These are phyloP conservation scores for Gaillardinia entomophila DNA, from an alignment of 805 yeast genomes.

Conservation along the genomic window DNA sequence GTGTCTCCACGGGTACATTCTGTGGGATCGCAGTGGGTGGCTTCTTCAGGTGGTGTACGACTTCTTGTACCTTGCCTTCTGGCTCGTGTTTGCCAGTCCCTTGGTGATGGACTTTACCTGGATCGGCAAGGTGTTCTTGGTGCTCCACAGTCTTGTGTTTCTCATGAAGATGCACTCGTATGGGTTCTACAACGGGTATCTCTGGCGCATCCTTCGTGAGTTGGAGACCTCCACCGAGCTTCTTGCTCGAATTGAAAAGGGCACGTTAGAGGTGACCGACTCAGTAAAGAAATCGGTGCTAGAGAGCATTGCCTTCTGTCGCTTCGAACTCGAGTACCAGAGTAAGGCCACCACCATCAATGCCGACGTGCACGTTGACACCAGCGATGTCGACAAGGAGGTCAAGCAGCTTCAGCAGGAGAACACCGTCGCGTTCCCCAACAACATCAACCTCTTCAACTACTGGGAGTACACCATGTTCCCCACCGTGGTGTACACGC, in stretches of 20 bases:
- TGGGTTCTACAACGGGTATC: conserved; percentile 85
- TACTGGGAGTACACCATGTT: conserved; percentile 78
- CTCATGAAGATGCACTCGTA: conserved; percentile 96
- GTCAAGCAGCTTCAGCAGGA: conserved; percentile 5
- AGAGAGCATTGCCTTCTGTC: conserved; percentile 61
- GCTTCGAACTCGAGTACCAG: conserved; percentile 63
- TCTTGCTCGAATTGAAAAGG: conserved; percentile 32
- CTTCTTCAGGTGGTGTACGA: conserved; percentile 53
- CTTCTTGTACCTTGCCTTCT: conserved; percentile 44
- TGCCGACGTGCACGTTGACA: conserved; percentile 6
- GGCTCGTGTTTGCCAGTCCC: conserved; percentile 50
- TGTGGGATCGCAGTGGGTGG: conserved; percentile 68
- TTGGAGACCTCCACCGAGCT: conserved; percentile 42
- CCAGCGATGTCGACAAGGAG: conserved; percentile 3
- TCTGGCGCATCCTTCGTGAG: conserved; percentile 62
- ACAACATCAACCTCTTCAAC: conserved; percentile 57
- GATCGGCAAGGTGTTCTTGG: conserved; percentile 83
- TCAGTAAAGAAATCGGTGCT: conserved; percentile 20
- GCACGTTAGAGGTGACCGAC: conserved; percentile 11
- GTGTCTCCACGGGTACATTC: conserved; percentile 38
- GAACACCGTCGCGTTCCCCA: conserved; percentile 50
- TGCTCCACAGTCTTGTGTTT: conserved; percentile 78
- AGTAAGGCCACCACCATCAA: conserved; percentile 21
- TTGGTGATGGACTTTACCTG: conserved; percentile 58
- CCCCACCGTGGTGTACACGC: conserved; percentile 83